Conservation (phyloP, 495 filamentous ascomycete genomes). For the Tuber indicum region DNA sequence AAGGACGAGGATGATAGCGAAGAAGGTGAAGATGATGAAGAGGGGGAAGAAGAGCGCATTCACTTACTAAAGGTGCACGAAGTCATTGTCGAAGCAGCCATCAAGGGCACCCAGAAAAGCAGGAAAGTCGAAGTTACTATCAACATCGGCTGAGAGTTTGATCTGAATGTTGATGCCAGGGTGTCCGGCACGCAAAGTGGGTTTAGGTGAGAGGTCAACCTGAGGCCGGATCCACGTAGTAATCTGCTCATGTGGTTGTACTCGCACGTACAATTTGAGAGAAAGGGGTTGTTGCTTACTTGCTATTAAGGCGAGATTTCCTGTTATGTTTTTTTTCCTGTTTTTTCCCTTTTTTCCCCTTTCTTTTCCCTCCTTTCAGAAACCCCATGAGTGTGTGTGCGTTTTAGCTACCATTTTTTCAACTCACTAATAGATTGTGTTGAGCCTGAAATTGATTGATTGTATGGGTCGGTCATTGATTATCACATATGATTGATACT, state of each 20-base stretch:
- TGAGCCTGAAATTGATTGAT: neutral
- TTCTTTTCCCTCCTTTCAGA: neutral
- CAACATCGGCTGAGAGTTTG: conserved; percentile 67
- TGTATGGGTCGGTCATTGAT: neutral
- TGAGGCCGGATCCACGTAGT: neutral
- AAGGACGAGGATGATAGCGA: conserved; percentile 56
- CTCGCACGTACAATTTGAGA: neutral
- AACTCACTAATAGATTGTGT: neutral
- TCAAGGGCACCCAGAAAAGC: conserved; percentile 77
- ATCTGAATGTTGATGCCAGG: conserved; percentile 68
- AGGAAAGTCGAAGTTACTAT: conserved; percentile 88
- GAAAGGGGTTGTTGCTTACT: neutral
- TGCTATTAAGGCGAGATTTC: neutral
- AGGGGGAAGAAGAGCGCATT: conserved; percentile 69
- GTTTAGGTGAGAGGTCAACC: conserved; percentile 62
- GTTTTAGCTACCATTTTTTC: neutral
- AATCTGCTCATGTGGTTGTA: neutral
- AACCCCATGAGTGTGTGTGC: neutral
- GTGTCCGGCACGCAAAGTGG: conserved; percentile 80
- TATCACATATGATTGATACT: neutral
- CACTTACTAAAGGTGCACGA: conserved; percentile 86
- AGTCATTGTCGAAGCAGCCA: conserved; percentile 74
- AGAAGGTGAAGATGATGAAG: conserved; percentile 48
- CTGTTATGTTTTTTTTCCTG: neutral
- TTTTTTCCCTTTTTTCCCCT: no score